Evolutionary conservation across 2,329 filamentous ascomycete species (phyloP), one percentile per base, ranked within the genome.

Genomic region (Scedosporium apiospermum): DNA sequence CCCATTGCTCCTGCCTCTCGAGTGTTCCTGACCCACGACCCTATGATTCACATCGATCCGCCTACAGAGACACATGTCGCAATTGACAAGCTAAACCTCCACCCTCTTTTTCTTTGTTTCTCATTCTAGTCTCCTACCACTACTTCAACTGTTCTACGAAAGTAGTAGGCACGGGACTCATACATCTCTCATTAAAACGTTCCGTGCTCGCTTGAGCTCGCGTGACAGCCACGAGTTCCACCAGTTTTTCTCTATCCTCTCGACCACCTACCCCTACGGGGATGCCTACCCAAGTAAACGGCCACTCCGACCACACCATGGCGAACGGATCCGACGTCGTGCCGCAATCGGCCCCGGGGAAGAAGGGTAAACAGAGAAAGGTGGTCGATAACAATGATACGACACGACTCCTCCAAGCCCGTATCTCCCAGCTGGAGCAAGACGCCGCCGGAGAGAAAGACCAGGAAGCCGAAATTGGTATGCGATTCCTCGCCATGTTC

Each of bases 381-480:
- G 80, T 84, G 58, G 78, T 90, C 66, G 93, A 96, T 73, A 89
- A 91, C 21, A 90, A 86, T 69, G 95, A 98, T 76, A 92, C 93
- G 57, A 91, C 91, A 65, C 96, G 96, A 76, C 83, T 97, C 66
- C 84, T 99, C 60, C 89, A 93, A 66, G 91, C 93, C 65, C 91
- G 96, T 72, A 97, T 99, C 72, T 93, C 92, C 23, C 95, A 98
- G 77, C 80, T 99, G 64, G 95, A 99, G 75, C 89, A 91, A 66
- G 93, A 97, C 80, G 90, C 89, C 59, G 92, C 92, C 10, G 91
- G 91, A 64, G 93, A 96, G 73, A 96, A 96, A 75, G 93, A 96
- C 69, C 91, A 97, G 76, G 93, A 97, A 77, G 86, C 89, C 65
- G 95, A 98, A 80, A 97, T 99, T 73, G 91, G 92, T 96, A 79